phyloP scores from a whole-genome alignment of 352 stramenopile genomes.

The Phytophthora fragariaefolia region DNA sequence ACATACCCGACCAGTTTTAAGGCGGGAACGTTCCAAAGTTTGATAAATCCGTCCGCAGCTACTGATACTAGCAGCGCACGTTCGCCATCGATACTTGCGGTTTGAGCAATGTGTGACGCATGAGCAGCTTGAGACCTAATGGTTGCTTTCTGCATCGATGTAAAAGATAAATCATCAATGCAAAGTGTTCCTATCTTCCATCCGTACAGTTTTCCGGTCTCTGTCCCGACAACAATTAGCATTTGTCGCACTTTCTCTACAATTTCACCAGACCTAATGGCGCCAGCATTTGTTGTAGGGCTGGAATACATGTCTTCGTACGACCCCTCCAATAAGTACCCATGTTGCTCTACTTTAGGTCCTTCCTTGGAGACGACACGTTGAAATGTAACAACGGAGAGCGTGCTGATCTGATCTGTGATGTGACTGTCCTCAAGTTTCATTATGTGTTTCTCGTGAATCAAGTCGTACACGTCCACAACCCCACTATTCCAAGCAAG shows the following conservation, averaged over 20 bases:
- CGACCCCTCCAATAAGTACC: conserved; percentile 16
- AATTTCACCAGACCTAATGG: neutral
- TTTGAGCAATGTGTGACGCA: conserved; percentile 56
- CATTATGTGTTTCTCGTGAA: conserved; percentile 27
- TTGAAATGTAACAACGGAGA: conserved; percentile 32
- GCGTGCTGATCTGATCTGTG: conserved; percentile 46
- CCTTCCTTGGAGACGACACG: neutral
- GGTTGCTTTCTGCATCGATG: conserved; percentile 36
- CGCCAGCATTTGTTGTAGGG: neutral
- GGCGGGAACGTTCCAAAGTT: conserved; percentile 56
- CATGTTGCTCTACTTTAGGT: conserved; percentile 4
- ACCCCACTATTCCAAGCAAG: conserved; percentile 61
- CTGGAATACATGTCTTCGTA: conserved; percentile 6
- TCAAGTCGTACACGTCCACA: conserved; percentile 48
- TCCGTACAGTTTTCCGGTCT: conserved; percentile 47
- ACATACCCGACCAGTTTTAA: conserved; percentile 50
- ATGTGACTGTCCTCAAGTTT: conserved; percentile 58
- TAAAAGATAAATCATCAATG: neutral
- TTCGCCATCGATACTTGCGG: conserved; percentile 21
- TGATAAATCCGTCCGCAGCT: conserved; percentile 63
- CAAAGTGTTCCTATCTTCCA: conserved; percentile 35
- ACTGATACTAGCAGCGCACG: conserved; percentile 42
- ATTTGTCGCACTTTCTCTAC: neutral
- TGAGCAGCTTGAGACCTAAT: conserved; percentile 38
- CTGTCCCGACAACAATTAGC: conserved; percentile 45